Evolutionary conservation across 805 yeast species (phyloP), one percentile per base, ranked within the genome.

Genomic region (Starmera pachycereana): DNA sequence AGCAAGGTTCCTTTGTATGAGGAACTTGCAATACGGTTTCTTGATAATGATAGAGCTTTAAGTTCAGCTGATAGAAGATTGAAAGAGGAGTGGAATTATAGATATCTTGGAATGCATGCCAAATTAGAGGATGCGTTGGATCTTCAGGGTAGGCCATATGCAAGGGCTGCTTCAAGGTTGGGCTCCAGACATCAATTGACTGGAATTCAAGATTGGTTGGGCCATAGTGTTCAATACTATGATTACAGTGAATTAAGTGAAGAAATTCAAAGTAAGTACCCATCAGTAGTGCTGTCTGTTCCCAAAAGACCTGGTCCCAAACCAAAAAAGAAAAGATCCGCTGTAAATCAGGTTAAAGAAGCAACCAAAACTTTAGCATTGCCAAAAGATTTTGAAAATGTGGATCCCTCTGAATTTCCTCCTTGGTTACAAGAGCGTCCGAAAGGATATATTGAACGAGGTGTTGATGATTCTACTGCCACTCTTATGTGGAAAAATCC

Each of bases 351-450:
- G 31, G 44, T 44, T 27, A 49, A 46, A 36, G 28, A 29, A 13
- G 52, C 25, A 9, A 50, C 51, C 3, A 37, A 37, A 6, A 57
- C 49, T 4, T 32, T 72, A 14, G 58, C 56, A n/a, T 42, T 77
- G 1, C 84, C 85, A 0, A 54, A 61, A 8, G 71, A 74, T 43
- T 76, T 37, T 49, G 51, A 61, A 43, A 63, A 66, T 38, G 40
- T 52, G 0, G 57, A 62, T 14, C 67, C 69, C 0, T 62, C 61
- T 37, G 76, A 76, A 0, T 74, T 66, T 40, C 89, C 89, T 0
- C 71, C 69, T 0, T 86, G 95, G 95, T 61, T 85, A 28, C 89
- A 81, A 53, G 82, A 80, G 4, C 64, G 80, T 44, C 95, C 95
- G 0, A 66, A 69, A 38, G 95, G 95, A 0, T 87, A 85, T 56